Conservation (phyloP, 164 flowering plant genomes). For the Platanus orientalis region DNA sequence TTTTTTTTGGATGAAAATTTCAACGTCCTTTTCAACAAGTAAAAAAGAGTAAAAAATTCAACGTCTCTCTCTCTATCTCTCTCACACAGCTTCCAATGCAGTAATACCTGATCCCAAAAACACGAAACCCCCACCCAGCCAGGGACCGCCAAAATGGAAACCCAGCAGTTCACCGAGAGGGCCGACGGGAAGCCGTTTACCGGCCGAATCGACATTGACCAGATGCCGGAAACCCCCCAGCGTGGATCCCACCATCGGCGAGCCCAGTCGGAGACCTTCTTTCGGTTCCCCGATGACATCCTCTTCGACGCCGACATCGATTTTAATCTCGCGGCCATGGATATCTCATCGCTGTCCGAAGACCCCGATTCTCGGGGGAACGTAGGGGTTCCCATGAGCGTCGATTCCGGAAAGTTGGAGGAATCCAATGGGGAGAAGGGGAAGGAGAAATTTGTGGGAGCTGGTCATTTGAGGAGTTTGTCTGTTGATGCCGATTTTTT, state of each 20-base stretch:
- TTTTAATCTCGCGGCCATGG: constrained; percentile 33
- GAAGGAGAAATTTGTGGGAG: constrained; percentile 7
- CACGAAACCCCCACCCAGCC: neutral
- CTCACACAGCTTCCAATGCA: too few species aligned
- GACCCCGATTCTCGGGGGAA: constrained; percentile 12
- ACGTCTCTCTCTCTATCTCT: too few species aligned
- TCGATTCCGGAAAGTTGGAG: constrained; percentile 32
- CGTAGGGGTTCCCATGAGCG: constrained; percentile 19
- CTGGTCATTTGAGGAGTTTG: constrained; percentile 61
- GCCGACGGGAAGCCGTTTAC: constrained; percentile 24
- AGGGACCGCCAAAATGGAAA: constrained; percentile 8
- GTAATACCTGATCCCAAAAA: neutral
- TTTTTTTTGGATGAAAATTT: too few species aligned
- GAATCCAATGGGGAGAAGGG: constrained; percentile 28
- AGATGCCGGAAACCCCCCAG: constrained; percentile 62
- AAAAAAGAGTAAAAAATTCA: too few species aligned
- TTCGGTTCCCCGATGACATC: constrained; percentile 54
- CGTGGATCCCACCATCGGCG: constrained; percentile 64
- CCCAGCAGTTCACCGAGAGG: constrained; percentile 3
- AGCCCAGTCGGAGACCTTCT: constrained; percentile 72
- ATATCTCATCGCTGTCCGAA: constrained; percentile 28
- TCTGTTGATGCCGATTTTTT: constrained; percentile 90
- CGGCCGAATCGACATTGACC: constrained; percentile 38
- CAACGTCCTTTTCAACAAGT: too few species aligned
- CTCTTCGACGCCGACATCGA: constrained; percentile 41